Evolutionary conservation across 495 filamentous ascomycete genomes (phyloP), one percentile per base, ranked within the genome.

Genomic region (Halenospora varia): DNA sequence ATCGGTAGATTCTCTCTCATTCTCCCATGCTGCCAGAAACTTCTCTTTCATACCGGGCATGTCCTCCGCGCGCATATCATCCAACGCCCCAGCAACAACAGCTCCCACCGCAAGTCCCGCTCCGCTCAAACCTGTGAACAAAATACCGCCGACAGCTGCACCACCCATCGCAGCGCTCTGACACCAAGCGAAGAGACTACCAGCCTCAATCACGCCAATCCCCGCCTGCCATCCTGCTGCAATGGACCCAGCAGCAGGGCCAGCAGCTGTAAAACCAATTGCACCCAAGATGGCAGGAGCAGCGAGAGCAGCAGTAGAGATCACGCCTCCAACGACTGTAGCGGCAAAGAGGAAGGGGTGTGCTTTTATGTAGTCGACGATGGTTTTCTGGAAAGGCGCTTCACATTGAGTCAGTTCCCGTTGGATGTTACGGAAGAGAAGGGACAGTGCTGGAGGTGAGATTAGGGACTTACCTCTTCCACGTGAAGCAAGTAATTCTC

Each of bases 81-180:
- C 46, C 39, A 61, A 55, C 4, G 52, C 58, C 39, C 58, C 52
- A 10, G 44, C 19, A 44, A 61, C 22, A 8, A 22, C 19, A 45
- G 58, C 58, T 10, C 51, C 51, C 55, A 61, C 52, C 8, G 51
- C 63, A 25, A 62, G 40, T 4, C 55, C 60, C 10, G 49, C 60
- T 48, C 66, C 61, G 25, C 45, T 55, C n/a, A 58, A 35, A 18
- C 59, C 59, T 18, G 56, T 49, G 18, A 53, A 58, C 17, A 55
- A 20, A 42, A 65, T 61, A 0, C 64, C 64, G 25, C 47, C 41
- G 22, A 69, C 11, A 26, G 67, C 65, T n/a, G 63, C 60, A 46
- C 67, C 67, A 20, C 65, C 65, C 63, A 68, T 66, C 1, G 58
- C 67, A 18, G 63, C 67, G 62, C 67, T 70, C 49, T 70, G 67